A percentile compares a stretch with the other conserved stretches of the same genome.
Evolutionary conservation across 352 stramenopile genomes (phyloP).

Genomic region (Globisporangium spinosum): DNA sequence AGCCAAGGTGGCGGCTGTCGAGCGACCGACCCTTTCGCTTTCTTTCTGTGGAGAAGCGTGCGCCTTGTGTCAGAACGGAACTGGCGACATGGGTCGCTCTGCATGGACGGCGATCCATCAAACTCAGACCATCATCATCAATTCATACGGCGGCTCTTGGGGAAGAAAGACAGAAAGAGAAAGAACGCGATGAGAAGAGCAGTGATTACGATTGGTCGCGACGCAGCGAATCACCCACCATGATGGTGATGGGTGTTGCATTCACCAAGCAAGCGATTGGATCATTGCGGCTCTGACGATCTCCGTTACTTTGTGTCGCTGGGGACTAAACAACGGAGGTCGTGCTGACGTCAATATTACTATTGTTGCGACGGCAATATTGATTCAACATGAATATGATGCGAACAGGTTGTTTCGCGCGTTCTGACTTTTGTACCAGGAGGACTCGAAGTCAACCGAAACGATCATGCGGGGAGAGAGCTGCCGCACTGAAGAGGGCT

Average conservation of each 20-base stretch:
- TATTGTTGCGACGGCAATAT: too few relatives aligned
- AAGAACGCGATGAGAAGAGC: conserved; percentile 1
- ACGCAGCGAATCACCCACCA: background rate
- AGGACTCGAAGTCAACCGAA: too few relatives aligned
- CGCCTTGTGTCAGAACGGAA: background rate
- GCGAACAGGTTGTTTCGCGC: background rate
- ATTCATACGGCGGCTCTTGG: background rate
- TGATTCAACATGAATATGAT: background rate
- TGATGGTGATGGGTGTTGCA: background rate
- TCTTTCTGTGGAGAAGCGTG: background rate
- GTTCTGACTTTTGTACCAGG: background rate
- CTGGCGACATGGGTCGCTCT: background rate
- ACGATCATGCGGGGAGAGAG: too few relatives aligned
- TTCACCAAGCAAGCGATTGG: background rate
- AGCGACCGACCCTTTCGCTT: background rate
- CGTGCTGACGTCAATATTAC: background rate
- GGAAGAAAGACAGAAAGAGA: background rate
- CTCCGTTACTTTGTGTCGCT: background rate
- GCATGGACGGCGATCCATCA: background rate
- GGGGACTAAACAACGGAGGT: background rate
- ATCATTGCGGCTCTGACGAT: background rate
- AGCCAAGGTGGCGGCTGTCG: too few relatives aligned
- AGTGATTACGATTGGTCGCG: background rate
- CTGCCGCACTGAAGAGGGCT: background rate
- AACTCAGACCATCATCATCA: background rate